Conservation (phyloP, 2,329 filamentous ascomycete species). For the Xylariaceae sp. region DNA sequence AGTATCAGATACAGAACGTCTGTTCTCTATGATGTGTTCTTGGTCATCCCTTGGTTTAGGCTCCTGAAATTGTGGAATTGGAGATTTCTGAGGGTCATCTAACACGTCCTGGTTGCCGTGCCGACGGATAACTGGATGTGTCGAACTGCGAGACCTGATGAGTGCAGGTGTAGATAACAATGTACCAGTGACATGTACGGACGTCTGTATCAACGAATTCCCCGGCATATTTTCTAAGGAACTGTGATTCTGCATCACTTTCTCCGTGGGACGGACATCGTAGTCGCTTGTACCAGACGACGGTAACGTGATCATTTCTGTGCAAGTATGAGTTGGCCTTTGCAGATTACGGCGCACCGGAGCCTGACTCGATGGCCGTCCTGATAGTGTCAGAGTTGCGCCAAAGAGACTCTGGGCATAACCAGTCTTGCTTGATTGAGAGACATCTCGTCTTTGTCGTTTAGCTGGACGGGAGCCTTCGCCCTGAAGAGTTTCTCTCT, state of each 20-base stretch:
- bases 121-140: background rate
- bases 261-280: constrained; percentile 6
- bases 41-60: too few species aligned
- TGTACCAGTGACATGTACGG: background rate
- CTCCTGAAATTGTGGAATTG: background rate
- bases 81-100: background rate
- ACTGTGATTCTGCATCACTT: background rate
- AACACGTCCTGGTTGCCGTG: background rate
- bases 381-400: constrained; percentile 41
- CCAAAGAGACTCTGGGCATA: constrained; percentile 50
- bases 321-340: constrained; percentile 8
- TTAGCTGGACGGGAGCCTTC: constrained; percentile 35
- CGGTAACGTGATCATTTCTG: constrained; percentile 9
- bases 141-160: background rate
- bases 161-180: background rate
- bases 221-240: background rate
- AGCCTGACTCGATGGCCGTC: constrained; percentile 33
- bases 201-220: background rate
- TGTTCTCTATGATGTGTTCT: background rate
- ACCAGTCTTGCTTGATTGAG: constrained; percentile 41
- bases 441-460: constrained; percentile 36
- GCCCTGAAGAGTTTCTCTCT: constrained; percentile 27
- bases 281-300: constrained; percentile 15
- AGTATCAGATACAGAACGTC: background rate
- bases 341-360: constrained; percentile 23